Conservation (phyloP, 1,284 basidiomycete species). For the Boletellus deceptivus region DNA sequence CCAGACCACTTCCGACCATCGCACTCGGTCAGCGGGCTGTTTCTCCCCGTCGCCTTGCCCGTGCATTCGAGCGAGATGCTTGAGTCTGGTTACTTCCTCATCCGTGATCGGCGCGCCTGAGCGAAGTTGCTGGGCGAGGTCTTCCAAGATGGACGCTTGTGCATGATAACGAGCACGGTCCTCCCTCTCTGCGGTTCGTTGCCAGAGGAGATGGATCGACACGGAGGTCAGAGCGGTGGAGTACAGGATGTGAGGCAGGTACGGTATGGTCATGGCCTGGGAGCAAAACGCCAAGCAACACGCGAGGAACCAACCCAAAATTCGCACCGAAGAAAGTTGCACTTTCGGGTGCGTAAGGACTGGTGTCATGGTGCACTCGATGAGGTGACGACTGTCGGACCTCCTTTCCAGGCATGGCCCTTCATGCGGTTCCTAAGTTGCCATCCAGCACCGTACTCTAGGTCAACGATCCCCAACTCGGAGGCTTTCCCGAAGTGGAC, state of each 20-base stretch:
- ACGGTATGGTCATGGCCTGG: conserved; percentile 28
- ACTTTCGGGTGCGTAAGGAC: too few relatives aligned
- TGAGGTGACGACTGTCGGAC: too few relatives aligned
- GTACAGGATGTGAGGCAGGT: conserved; percentile 53
- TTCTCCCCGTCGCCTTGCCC: conserved; percentile 13
- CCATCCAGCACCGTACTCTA: too few relatives aligned
- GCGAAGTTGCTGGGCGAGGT: conserved; percentile 47
- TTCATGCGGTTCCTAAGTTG: too few relatives aligned
- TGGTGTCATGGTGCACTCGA: too few relatives aligned
- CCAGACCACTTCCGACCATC: conserved; percentile 34
- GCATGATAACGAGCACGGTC: conserved; percentile 50
- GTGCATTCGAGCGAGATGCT: conserved; percentile 42
- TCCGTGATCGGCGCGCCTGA: conserved; percentile 40
- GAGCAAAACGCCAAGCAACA: neutral
- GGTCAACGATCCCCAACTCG: too few relatives aligned
- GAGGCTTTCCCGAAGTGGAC: too few relatives aligned
- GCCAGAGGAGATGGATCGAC: conserved; percentile 58
- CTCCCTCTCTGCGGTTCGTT: conserved; percentile 46
- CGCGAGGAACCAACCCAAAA: neutral
- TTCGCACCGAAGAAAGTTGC: too few relatives aligned
- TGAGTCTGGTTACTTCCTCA: conserved; percentile 49
- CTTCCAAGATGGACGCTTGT: conserved; percentile 58
- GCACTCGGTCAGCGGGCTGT: conserved; percentile 11
- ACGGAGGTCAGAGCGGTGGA: conserved; percentile 60
- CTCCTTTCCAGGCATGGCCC: too few relatives aligned